Evolutionary conservation across 2,329 filamentous ascomycete species (phyloP), one percentile per base, ranked within the genome.

Genomic region (Fusarium sp.): DNA sequence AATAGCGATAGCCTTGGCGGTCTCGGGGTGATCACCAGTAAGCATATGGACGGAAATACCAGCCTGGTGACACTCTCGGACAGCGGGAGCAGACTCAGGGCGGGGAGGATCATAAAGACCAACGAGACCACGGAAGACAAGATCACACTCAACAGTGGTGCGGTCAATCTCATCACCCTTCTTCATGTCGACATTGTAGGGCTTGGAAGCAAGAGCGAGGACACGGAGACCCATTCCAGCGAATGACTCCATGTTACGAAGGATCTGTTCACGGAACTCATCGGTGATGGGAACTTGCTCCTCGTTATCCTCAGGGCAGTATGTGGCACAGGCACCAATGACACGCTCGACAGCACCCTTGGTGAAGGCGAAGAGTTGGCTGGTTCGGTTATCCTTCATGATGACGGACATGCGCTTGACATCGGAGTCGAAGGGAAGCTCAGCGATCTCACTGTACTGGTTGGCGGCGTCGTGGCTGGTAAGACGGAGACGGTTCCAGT

Each of bases 341-440:
- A 94, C 87, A 42, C 91, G 86, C 79, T 93, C 91, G 8, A 93
- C 91, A 6, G 92, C 92, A 66, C 90, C 90, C 78, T 91, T 91
- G 69, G 88, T 89, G 76, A 88, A 89, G 2, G 79, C 81, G 32
- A 69, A 79, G 17, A 78, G 76, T 32, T 81, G 60, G 20, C 54
- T 75, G 8, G 73, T 76, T 44, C 84, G 79, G 71, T 81, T 84
- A 59, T 85, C 75, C 67, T 83, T 81, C 81, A 91, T 91, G 62
- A 93, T 87, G 47, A 93, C 91, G 1, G 91, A 92, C 92, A 94
- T 94, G 69, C 90, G 90, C 84, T 94, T 94, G 73, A 93, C 88
- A 69, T 90, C 89, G 2, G 90, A 93, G 76, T 93, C 91, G 78
- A 94, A 94, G 0, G 91, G 91, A 58, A 92, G 90, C 78, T 94